Conservation (phyloP, 352 stramenopile species). For the Globisporangium perplexum region DNA sequence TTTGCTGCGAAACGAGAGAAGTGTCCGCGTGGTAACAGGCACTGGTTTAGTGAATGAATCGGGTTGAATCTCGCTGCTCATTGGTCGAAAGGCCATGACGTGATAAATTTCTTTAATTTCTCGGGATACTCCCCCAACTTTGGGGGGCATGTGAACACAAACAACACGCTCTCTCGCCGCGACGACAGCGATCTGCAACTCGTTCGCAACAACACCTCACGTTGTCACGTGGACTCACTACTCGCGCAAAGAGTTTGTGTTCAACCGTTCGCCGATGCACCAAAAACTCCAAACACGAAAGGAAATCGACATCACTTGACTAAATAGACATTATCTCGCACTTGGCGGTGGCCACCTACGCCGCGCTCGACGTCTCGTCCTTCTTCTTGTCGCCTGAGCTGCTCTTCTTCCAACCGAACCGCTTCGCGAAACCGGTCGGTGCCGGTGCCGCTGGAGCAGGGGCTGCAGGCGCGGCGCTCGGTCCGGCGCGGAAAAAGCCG, state of each 20-base stretch:
- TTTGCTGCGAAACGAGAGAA: neutral
- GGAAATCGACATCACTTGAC: neutral
- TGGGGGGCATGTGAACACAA: slow-evolving; percentile 17
- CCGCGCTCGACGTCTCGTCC: neutral
- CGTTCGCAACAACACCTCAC: too few relatives aligned
- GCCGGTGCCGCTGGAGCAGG: neutral
- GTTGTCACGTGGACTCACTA: too few relatives aligned
- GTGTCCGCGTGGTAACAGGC: neutral
- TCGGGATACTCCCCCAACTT: slow-evolving; percentile 47
- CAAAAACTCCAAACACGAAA: too few relatives aligned
- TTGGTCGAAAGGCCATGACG: slow-evolving; percentile 71
- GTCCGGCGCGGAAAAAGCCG: slow-evolving; percentile 5
- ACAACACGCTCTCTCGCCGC: too few relatives aligned
- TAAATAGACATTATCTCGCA: neutral
- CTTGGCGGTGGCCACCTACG: neutral
- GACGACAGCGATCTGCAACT: too few relatives aligned
- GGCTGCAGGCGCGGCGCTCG: slow-evolving; percentile 3
- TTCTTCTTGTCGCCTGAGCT: neutral
- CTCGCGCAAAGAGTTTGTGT: too few relatives aligned
- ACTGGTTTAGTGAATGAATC: neutral
- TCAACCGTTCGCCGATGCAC: too few relatives aligned
- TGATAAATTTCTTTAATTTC: slow-evolving; percentile 90
- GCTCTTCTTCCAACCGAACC: slow-evolving; percentile 18
- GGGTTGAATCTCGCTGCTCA: neutral
- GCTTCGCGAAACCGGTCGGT: slow-evolving; percentile 11